Conservation (phyloP, 805 yeast genomes). For the Clavispora fructus region DNA sequence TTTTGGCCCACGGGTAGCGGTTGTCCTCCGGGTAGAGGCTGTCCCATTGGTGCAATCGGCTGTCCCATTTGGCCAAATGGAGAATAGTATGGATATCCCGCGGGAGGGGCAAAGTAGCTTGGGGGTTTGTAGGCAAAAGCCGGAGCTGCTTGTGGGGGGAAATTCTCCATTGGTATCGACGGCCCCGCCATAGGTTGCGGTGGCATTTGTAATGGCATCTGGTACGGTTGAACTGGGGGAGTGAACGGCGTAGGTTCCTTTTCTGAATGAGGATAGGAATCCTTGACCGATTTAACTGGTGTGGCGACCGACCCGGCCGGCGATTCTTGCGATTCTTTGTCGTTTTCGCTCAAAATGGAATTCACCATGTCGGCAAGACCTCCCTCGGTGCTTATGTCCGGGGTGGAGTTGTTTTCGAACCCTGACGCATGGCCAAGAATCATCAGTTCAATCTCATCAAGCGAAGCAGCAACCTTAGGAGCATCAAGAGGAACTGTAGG, state of each 20-base stretch:
- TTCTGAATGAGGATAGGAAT: neutral
- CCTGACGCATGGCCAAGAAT: constrained; percentile 30
- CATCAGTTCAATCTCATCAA: constrained; percentile 34
- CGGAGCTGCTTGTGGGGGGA: neutral
- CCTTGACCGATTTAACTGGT: neutral
- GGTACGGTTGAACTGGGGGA: neutral
- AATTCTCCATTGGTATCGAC: neutral
- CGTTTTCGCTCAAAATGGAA: constrained; percentile 11
- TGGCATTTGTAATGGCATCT: neutral
- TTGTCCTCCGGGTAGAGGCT: too few relatives aligned
- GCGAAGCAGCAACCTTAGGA: constrained; percentile 17
- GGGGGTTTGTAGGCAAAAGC: neutral
- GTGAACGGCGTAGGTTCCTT: neutral
- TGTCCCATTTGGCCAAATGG: neutral
- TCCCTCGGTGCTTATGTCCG: constrained; percentile 6
- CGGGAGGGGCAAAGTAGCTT: neutral
- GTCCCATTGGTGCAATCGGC: too few relatives aligned
- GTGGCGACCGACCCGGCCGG: too few relatives aligned
- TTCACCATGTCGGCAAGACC: constrained; percentile 13
- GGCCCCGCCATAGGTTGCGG: neutral
- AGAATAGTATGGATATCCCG: neutral
- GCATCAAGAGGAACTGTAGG: neutral
- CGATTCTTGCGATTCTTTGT: neutral
- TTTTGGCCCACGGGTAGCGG: neutral
- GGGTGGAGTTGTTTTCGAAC: neutral